Base-by-base conservation (phyloP, 805 yeast species). In the Phaffomyces opuntiae region DNA sequence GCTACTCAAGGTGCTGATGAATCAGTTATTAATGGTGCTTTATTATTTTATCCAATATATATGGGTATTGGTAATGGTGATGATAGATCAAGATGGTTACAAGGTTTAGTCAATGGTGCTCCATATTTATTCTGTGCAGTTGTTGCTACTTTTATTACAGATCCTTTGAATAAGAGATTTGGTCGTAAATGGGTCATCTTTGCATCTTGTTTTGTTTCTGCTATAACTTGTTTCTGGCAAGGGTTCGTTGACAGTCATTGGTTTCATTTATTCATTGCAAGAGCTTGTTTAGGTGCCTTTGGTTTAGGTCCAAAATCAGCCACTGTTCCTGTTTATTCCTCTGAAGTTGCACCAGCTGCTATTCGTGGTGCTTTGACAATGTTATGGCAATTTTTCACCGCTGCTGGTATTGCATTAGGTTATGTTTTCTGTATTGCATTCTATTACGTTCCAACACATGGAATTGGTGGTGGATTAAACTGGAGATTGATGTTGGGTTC, bases 1-100 rank as follows among this genome's bases (percentile, higher is more conserved):
- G 85, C 85, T 19, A 83, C 82, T 36, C 88, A 82, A 61, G 89
- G 90, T 62, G 82, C 83, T 81, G 89, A 83, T 64, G 87, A 83
- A 61, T 69, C 86, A 6, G 87, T 83, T 21, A 77, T 83, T 49
- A 82, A 81, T 54, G 90, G 90, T 52, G 89, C 89, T 8, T 70
- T 75, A 44, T 62, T 83, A 43, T 78, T 76, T 57, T 83, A 79
- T 60, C 85, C 86, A 2, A 45, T 52, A 2, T 73, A 67, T 21
- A 70, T 83, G 59, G 81, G 80, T 3, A 68, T 83, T 38, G 73
- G 67, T 17, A 54, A 62, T 17, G 71, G 62, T 19, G 68, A 72
- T 39, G 67, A 73, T 39, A 62, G 77, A 54, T 71, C 78, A 38
- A 73, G 75, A 43, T 77, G 83, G 75, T 61, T 78, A 13, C 70